phyloP scores from a whole-genome alignment of 768 basidiomycete genomes.

The Leccinum imitatum region DNA sequence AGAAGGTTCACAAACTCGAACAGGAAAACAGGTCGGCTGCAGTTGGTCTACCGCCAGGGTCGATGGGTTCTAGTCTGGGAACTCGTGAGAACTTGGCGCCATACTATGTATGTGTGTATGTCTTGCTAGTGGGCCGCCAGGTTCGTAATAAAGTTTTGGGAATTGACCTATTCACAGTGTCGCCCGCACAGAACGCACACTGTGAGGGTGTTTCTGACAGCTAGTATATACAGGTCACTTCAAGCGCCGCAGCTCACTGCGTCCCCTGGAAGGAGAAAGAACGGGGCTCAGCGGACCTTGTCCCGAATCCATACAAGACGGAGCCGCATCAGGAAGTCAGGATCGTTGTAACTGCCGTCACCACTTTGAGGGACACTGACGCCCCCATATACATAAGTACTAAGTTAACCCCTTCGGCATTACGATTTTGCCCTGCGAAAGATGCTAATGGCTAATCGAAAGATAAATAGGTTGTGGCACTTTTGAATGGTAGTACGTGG shows the following conservation, averaged over 20 bases:
- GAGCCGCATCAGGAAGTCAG: not conserved
- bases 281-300: not conserved
- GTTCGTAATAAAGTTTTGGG: not conserved
- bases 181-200: not conserved
- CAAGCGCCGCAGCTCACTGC: not conserved
- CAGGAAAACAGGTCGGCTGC: too few species aligned
- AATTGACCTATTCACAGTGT: not conserved
- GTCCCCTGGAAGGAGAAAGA: not conserved
- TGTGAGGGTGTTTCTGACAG: too few species aligned
- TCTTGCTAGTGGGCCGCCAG: not conserved
- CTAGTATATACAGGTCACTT: too few species aligned
- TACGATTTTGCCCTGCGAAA: not conserved
- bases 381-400: too few species aligned
- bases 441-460: not conserved
- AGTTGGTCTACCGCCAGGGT: too few species aligned
- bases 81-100: too few species aligned
- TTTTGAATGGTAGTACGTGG: not conserved
- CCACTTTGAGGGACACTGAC: not conserved
- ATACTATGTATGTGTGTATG: too few species aligned
- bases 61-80: too few species aligned
- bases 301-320: not conserved
- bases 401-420: not conserved
- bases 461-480: not conserved
- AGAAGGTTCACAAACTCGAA: too few species aligned
- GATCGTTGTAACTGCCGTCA: not conserved